Conservation (phyloP, 73 alveolate species). For the Paramecium pentaurelia region DNA sequence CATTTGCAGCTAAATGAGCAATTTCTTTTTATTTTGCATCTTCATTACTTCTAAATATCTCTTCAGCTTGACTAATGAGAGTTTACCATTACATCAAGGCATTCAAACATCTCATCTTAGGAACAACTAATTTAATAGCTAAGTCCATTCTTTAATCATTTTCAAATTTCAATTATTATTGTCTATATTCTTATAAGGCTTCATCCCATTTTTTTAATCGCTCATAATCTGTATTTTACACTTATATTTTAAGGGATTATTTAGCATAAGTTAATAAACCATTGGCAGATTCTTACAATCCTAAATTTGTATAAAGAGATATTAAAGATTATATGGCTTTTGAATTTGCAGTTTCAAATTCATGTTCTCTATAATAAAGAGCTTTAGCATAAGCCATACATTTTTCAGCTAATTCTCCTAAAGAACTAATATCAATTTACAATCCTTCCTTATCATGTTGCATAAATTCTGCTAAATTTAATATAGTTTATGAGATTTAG, state of each 20-base stretch:
- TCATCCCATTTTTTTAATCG: constrained; percentile 93
- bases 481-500: constrained; percentile 81
- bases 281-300: constrained; percentile 95
- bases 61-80: constrained; percentile 76
- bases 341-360: constrained; percentile 82
- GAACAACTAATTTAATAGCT: background rate
- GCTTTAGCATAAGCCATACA: constrained; percentile 99
- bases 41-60: constrained; percentile 53
- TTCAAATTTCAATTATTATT: constrained; percentile 65
- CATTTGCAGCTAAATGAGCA: constrained; percentile 61
- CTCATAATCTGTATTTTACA: constrained; percentile 87
- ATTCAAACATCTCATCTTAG: constrained; percentile 88
- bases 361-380: constrained; percentile 92
- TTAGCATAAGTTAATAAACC: constrained; percentile 91
- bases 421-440: constrained; percentile 77
- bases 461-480: constrained; percentile 96
- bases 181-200: constrained; percentile 84
- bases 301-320: constrained; percentile 75
- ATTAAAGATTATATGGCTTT: constrained; percentile 45
- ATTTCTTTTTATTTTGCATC: constrained; percentile 39
- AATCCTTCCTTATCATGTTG: constrained; percentile 92
- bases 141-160: background rate
- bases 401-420: constrained; percentile 93
- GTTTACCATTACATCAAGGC: constrained; percentile 96
- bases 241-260: constrained; percentile 64